phyloP scores from a whole-genome alignment of 2,329 filamentous ascomycete genomes.

The Phialemoniopsis sp. region DNA sequence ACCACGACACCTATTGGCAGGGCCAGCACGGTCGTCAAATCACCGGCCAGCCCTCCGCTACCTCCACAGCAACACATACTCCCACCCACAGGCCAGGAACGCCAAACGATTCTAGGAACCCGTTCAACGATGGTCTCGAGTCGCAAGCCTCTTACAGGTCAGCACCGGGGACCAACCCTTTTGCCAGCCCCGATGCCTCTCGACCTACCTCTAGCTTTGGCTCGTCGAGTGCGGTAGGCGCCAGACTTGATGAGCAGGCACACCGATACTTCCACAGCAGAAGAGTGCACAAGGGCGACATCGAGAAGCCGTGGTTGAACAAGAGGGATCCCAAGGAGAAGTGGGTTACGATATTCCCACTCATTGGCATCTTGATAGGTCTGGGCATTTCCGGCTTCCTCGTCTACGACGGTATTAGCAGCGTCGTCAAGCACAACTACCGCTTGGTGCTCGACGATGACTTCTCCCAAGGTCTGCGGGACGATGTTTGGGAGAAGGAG shows the following conservation, averaged over 20 bases:
- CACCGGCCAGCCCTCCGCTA: conserved; percentile 17
- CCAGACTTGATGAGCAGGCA: conserved; percentile 28
- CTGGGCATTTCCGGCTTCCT: conserved; percentile 65
- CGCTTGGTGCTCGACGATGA: conserved; percentile 64
- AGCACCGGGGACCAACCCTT: conserved; percentile 30
- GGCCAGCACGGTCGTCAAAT: conserved; percentile 12
- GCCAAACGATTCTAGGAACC: conserved; percentile 36
- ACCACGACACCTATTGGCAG: conserved; percentile 8
- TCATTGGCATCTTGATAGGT: conserved; percentile 67
- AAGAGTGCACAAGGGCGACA: conserved; percentile 65
- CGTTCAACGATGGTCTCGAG: conserved; percentile 34
- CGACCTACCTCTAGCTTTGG: conserved; percentile 43
- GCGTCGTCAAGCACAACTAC: conserved; percentile 72
- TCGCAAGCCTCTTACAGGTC: conserved; percentile 26
- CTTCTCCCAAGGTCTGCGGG: conserved; percentile 56
- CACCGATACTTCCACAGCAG: conserved; percentile 70
- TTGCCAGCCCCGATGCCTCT: conserved; percentile 38
- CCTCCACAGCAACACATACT: conserved; percentile 2
- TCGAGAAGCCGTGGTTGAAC: conserved; percentile 75
- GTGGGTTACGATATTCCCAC: conserved; percentile 78
- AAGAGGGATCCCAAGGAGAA: conserved; percentile 75
- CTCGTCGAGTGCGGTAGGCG: conserved; percentile 33
- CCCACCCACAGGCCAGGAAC: conserved; percentile 28
- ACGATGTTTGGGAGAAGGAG: conserved; percentile 68
- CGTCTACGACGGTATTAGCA: conserved; percentile 69